phyloP scores from a whole-genome alignment of 2,329 filamentous ascomycete genomes.

The Domatiomyces globalis region DNA sequence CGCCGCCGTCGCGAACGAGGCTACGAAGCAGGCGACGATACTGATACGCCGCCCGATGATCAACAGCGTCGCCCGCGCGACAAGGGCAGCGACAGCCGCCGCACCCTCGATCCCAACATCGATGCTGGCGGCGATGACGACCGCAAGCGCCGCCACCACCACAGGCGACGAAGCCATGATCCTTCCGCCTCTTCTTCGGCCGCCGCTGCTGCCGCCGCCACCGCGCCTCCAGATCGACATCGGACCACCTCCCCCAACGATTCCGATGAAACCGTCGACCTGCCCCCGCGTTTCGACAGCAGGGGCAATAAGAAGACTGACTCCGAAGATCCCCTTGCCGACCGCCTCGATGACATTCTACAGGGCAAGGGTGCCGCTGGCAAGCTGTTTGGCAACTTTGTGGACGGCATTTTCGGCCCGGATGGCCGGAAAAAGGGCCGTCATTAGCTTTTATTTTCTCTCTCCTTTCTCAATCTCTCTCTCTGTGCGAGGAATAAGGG shows the following conservation, averaged over 20 bases:
- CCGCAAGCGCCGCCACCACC: constrained; percentile 14
- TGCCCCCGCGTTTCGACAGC: constrained; percentile 31
- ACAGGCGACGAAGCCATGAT: constrained; percentile 11
- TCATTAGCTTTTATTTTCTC: neutral
- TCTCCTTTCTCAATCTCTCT: too few relatives aligned
- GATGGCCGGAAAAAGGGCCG: constrained; percentile 9
- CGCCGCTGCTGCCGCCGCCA: constrained; percentile 5
- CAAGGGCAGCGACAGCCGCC: constrained; percentile 1
- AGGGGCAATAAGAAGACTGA: constrained; percentile 26
- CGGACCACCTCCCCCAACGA: constrained; percentile 13
- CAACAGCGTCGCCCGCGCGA: constrained; percentile 6
- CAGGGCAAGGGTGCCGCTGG: constrained; percentile 20
- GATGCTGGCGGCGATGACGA: constrained; percentile 20
- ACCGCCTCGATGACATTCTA: constrained; percentile 25
- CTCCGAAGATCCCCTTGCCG: constrained; percentile 23
- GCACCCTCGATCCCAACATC: constrained; percentile 19
- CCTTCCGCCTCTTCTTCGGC: constrained; percentile 13
- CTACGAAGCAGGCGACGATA: constrained; percentile 31
- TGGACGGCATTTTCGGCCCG: constrained; percentile 17
- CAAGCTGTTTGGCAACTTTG: constrained; percentile 18
- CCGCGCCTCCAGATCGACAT: constrained; percentile 1
- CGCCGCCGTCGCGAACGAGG: constrained; percentile 19
- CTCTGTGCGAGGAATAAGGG: neutral
- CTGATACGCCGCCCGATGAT: constrained; percentile 14
- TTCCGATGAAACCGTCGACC: constrained; percentile 31